phyloP scores from a whole-genome alignment of 169 alveolate species.

The Neospora caninum region DNA sequence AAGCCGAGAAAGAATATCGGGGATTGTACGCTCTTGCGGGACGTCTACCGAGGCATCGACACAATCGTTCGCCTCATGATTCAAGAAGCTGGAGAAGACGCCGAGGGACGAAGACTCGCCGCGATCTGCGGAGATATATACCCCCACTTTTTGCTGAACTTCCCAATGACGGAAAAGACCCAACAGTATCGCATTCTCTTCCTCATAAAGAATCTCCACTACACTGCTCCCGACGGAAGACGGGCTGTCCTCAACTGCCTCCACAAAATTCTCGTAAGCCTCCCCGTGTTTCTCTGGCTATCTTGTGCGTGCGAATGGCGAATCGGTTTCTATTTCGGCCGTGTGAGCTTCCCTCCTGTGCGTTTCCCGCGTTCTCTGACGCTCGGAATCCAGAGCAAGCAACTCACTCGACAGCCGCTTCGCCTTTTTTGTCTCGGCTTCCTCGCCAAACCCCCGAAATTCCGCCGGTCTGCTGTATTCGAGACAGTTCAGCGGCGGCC shows the following conservation, averaged over 20 bases:
- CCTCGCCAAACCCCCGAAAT: too few species aligned
- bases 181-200: conserved; percentile 67
- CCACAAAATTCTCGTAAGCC: conserved; percentile 59
- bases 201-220: conserved; percentile 54
- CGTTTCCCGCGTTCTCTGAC: too few species aligned
- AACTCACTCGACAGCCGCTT: too few species aligned
- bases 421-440: too few species aligned
- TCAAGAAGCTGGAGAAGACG: conserved; percentile 58
- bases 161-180: conserved; percentile 67
- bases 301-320: too few species aligned
- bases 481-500: too few species aligned
- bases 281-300: too few species aligned
- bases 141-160: conserved; percentile 65
- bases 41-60: conserved; percentile 59
- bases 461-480: too few species aligned
- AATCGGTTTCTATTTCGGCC: too few species aligned
- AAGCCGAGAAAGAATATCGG: not conserved
- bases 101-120: conserved; percentile 50
- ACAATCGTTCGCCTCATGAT: conserved; percentile 66
- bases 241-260: conserved; percentile 61
- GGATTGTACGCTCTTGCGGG: conserved; percentile 27
- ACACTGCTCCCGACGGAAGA: conserved; percentile 62
- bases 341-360: too few species aligned
- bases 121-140: conserved; percentile 64
- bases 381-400: too few species aligned